Evolutionary conservation across 306 rosid species (phyloP), one percentile per base, ranked within the genome.

Genomic region (Casuarina glauca): DNA sequence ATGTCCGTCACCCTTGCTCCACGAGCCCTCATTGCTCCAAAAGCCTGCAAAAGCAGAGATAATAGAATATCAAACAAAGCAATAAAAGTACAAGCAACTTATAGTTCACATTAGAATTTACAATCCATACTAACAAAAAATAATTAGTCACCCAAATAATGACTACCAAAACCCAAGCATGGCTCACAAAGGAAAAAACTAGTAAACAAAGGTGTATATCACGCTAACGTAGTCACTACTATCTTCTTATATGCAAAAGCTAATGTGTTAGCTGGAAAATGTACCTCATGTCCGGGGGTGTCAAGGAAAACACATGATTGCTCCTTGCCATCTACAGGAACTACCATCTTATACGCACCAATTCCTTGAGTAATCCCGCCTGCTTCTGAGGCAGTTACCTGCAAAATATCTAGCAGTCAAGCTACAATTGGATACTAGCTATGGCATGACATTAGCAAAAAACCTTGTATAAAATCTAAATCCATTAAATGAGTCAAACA

Each of bases 21-120:
- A 74, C 99, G 97, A 75, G 99, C 99, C 89, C 99, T 95, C 99
- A 95, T 95, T 71, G 99, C 99, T 79, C 99, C 99, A 87, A 95
- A 95, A 54, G 99, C 99, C 99, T 95, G 83, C 83, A 89, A 41
- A 76, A 83, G 76, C 9, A 39, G 79, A 82, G 70, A 74, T 67
- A 83, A 69, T 67, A 76, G 62, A 26, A 86, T 80, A 85, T 87
- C 82, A 81, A 78, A 75, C 55, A 82, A 63, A 62, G 51, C 67
- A 78, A 75, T 46, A 76, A 80, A 79, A 68, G 72, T 72, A 69
- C 8, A 79, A 77, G 38, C 54, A 50, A 63, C 77, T 74, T 76
- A 64, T 19, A 76, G 61, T 77, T 72, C 75, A 78, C 35, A 48
- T 54, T 58, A 70, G 32, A 73, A 75, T 72, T 53, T 74, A 75